Percentiles rank a stretch among this genome's conserved stretches.
Evolutionary conservation across 2,329 filamentous ascomycete genomes (phyloP).

Genomic region (Alternaria infectoria): DNA sequence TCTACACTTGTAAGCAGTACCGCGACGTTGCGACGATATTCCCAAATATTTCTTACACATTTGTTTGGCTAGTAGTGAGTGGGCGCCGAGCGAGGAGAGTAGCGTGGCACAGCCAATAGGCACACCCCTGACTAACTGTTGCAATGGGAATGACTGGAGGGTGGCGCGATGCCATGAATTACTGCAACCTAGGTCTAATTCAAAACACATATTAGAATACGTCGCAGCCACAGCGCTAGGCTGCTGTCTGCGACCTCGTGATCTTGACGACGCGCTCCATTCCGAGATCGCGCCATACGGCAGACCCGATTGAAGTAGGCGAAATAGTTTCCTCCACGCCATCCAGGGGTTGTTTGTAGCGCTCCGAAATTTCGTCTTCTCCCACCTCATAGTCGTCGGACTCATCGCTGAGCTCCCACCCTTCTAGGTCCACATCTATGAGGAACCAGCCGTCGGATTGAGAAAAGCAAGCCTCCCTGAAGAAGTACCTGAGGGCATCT

Average conservation of each 20-base stretch:
- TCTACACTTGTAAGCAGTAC: background rate
- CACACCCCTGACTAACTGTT: background rate
- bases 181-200: background rate
- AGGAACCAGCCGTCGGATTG: background rate
- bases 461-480: background rate
- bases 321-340: background rate
- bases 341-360: background rate
- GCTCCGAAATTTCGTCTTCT: background rate
- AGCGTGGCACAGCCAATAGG: background rate
- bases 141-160: background rate
- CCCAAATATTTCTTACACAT: background rate
- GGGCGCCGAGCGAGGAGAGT: background rate
- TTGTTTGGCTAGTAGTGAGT: background rate
- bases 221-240: background rate
- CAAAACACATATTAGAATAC: background rate
- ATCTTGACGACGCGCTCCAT: background rate
- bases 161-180: background rate
- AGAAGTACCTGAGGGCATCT: background rate
- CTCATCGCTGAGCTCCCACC: background rate
- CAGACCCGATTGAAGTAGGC: background rate
- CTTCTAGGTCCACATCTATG: background rate
- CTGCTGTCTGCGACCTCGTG: background rate
- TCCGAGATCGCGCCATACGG: background rate
- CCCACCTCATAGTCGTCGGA: background rate
- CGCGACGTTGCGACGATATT: background rate